These are phyloP conservation scores for Tillandsia fasciculata DNA, from an alignment of 176 grass and related monocot species.

Conservation along the genomic window DNA sequence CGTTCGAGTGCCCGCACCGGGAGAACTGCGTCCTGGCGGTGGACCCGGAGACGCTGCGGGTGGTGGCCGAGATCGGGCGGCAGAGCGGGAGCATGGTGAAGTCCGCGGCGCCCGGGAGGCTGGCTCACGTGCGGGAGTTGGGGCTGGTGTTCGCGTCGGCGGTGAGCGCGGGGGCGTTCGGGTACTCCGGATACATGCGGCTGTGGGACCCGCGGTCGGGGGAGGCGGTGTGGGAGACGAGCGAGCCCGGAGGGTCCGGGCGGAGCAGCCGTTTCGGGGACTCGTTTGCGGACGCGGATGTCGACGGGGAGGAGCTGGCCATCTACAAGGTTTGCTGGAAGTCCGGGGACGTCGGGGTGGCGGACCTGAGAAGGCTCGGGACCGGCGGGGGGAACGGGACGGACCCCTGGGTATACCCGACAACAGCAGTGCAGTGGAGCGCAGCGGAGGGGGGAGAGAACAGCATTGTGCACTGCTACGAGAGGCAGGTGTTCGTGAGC, in stretches of 20 bases:
- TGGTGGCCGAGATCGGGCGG: slow-evolving; percentile 56
- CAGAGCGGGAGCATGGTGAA: slow-evolving; percentile 78
- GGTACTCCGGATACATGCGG: slow-evolving; percentile 90
- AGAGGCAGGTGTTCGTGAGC: slow-evolving; percentile 67
- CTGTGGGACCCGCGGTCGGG: slow-evolving; percentile 71
- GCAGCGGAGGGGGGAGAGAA: slow-evolving; percentile 52
- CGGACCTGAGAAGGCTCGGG: slow-evolving; percentile 65
- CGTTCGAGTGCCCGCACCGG: slow-evolving; percentile 66
- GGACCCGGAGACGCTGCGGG: slow-evolving; percentile 57
- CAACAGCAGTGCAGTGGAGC: slow-evolving; percentile 23
- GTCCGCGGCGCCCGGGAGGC: slow-evolving; percentile 34
- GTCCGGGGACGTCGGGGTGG: slow-evolving; percentile 66
- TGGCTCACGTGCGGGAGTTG: slow-evolving; percentile 52
- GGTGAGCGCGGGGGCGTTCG: slow-evolving; percentile 70
- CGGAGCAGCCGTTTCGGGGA: slow-evolving; percentile 70
- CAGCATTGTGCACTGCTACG: slow-evolving; percentile 61
- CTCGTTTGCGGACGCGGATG: slow-evolving; percentile 68
- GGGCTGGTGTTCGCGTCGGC: slow-evolving; percentile 57
- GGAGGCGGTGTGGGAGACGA: slow-evolving; percentile 76
- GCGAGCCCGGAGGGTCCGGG: slow-evolving; percentile 65
- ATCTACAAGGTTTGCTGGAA: slow-evolving; percentile 86
- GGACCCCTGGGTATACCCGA: slow-evolving; percentile 82
- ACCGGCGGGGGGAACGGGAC: slow-evolving; percentile 15
- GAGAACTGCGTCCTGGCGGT: slow-evolving; percentile 78
- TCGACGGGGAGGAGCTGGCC: slow-evolving; percentile 38